Evolutionary conservation across 1,284 basidiomycete species (phyloP).

Genomic region (Xerocomus cyaneibrunnescens): DNA sequence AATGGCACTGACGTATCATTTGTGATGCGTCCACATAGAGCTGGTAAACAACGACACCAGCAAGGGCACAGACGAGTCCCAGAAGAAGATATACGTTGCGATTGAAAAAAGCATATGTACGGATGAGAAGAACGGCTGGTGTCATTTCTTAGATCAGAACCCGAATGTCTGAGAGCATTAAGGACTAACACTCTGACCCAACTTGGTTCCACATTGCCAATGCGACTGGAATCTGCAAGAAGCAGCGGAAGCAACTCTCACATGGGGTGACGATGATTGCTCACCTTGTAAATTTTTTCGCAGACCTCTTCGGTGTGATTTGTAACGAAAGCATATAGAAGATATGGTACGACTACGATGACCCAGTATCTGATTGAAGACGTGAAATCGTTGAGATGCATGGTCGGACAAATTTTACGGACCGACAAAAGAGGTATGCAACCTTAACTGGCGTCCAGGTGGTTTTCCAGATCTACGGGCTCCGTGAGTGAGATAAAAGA

Average conservation of each 20-base stretch:
- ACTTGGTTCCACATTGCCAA: slow-evolving; percentile 85
- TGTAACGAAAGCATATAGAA: slow-evolving; percentile 68
- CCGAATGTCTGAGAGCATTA: neutral
- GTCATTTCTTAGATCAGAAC: slow-evolving; percentile 19
- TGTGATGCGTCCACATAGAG: slow-evolving; percentile 73
- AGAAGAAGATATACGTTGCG: slow-evolving; percentile 63
- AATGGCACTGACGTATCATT: slow-evolving; percentile 59
- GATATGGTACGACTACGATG: slow-evolving; percentile 69
- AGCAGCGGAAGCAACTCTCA: slow-evolving; percentile 5
- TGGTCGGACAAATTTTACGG: slow-evolving; percentile 23
- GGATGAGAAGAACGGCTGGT: slow-evolving; percentile 70
- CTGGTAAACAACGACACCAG: slow-evolving; percentile 73
- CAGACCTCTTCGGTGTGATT: slow-evolving; percentile 63
- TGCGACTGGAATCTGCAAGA: slow-evolving; percentile 63
- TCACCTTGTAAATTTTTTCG: slow-evolving; percentile 62
- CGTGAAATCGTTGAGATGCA: neutral
- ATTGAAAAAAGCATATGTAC: slow-evolving; percentile 82
- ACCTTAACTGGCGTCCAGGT: slow-evolving; percentile 78
- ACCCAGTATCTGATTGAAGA: slow-evolving; percentile 65
- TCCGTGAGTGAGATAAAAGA: slow-evolving; percentile 6
- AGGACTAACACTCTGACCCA: slow-evolving; percentile 62
- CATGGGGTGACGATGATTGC: slow-evolving; percentile 19
- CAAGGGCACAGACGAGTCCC: slow-evolving; percentile 59
- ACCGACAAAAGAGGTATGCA: slow-evolving; percentile 79
- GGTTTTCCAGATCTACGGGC: slow-evolving; percentile 68